Base-by-base conservation (phyloP, 257 asterid species). In the Primulina tabacum region DNA sequence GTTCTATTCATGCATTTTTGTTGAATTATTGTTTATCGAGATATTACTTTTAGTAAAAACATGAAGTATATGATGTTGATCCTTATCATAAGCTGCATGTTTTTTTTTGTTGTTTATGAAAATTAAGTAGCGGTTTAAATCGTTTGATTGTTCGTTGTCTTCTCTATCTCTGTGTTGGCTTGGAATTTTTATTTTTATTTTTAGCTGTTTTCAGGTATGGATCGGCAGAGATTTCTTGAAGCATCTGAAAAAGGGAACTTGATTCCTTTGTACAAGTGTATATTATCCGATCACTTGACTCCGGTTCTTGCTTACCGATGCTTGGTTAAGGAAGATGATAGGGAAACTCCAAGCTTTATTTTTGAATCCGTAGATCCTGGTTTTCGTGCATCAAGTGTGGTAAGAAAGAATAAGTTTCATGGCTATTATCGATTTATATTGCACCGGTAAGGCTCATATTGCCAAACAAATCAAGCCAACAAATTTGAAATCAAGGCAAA, bases 291-390 rank as follows among this genome's bases (percentile, higher is more conserved):
- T 71, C 88, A 83, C 72, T 67, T 83, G 68, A 83, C 88, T 9
- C 88, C 88, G 6, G 85, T 83, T 20, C 76, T 80, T 6, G 88
- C 88, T 17, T 83, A 83, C 77, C 83, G 85, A 14, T 83, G 88
- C 70, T 73, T 83, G 82, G 83, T 80, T 30, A 80, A 76, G 75
- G 85, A 93, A 74, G 96, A 89, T 17, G 99, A 93, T n/a, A 73
- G 86, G 40, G 95, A 93, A 50, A 86, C 95, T 69, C 97, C 99
- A 1, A 93, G 99, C 79, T 93, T 93, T 75, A 77, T 90, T 12
- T 93, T 87, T 47, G 99, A 93, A 68, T 93, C 99, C 2, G 96
- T 87, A 0, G 96, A 90, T 72, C 90, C 97, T 66, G 90, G 97
- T 61, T 77, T 80, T 33, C 85, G 75, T 16, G 68, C 79, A 57